Base-by-base conservation (phyloP, 331 rosid species). In the Spiraea crenata region DNA sequence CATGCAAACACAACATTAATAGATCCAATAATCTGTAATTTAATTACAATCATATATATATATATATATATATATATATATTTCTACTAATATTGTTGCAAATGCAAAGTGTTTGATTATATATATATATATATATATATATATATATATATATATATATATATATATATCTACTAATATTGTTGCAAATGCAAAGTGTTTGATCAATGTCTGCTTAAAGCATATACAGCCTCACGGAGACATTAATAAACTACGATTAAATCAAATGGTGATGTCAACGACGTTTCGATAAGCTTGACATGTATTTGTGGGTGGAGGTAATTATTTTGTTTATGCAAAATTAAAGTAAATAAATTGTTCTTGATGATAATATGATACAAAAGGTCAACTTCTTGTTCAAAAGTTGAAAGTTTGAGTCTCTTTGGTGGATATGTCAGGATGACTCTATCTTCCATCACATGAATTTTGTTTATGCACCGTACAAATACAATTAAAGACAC, bases 391-490 rank as follows among this genome's bases (percentile, higher is more conserved):
- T 16, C 12, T 35, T 2, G 0, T 44, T 41, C 25, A 20, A 14
- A 63, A 62, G 31, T 5, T 63, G 45, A 20, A 51, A 1, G 20
- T 52, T 50, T 64, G 35, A 60, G 55, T 49, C 14, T 25, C 17
- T 52, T 16, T 48, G 47, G 56, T 41, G 31, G 55, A 20, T 47
- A 41, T 73, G 70, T 40, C 38, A 73, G 77, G 63, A 41, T 73
- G 71, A 63, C 63, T 52, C 68, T 64, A 73, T 47, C 46, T n/a
- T 73, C 41, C 64, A 52, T 50, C 49, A 51, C 56, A 64, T 38
- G 65, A 6, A 25, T 25, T 25, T 25, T 25, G 31, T 25, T 25
- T 25, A 25, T 0, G 31, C 31, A 25, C 31, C 31, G 1, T 25
- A 25, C 31, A 25, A 25, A 25, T 25, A 25, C 31, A 25, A 2